Evolutionary conservation across 805 yeast genomes (phyloP).

Genomic region (Debaryomyces tyrocola): DNA sequence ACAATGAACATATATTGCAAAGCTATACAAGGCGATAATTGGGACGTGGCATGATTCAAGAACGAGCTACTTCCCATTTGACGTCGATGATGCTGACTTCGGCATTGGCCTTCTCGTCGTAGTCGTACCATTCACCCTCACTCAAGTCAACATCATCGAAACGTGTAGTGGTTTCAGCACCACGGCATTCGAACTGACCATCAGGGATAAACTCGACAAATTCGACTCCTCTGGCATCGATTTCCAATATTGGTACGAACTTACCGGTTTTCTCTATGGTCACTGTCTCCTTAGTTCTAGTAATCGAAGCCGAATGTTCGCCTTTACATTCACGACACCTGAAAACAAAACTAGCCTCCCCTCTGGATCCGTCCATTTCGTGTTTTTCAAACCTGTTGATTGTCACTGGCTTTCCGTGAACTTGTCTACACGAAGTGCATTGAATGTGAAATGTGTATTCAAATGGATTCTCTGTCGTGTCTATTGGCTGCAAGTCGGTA

Average conservation of each 20-base stretch:
- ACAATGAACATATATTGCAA: no score
- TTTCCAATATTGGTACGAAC: slow-evolving; percentile 52
- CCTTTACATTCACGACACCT: slow-evolving; percentile 65
- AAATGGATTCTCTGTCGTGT: slow-evolving; percentile 59
- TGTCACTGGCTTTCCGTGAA: slow-evolving; percentile 66
- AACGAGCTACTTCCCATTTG: slow-evolving; percentile 57
- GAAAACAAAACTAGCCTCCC: slow-evolving; percentile 82
- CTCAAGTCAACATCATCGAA: slow-evolving; percentile 68
- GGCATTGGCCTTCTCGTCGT: slow-evolving; percentile 77
- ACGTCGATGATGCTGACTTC: slow-evolving; percentile 82
- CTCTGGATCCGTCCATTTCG: slow-evolving; percentile 69
- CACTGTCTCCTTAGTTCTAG: slow-evolving; percentile 30
- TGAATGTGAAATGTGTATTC: slow-evolving; percentile 72
- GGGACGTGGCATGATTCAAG: no score
- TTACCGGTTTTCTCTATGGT: slow-evolving; percentile 43
- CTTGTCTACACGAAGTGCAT: slow-evolving; percentile 80
- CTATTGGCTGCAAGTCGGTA: slow-evolving; percentile 57
- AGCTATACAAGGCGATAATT: no score
- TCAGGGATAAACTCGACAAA: slow-evolving; percentile 65
- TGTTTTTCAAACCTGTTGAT: slow-evolving; percentile 67
- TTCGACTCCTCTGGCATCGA: slow-evolving; percentile 87
- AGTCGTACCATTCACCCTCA: slow-evolving; percentile 92
- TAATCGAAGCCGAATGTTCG: slow-evolving; percentile 37
- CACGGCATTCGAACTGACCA: slow-evolving; percentile 59
- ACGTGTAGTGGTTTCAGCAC: slow-evolving; percentile 49